Evolutionary conservation across 2,329 filamentous ascomycete species (phyloP).

Genomic region (Dissoconium aciculare): DNA sequence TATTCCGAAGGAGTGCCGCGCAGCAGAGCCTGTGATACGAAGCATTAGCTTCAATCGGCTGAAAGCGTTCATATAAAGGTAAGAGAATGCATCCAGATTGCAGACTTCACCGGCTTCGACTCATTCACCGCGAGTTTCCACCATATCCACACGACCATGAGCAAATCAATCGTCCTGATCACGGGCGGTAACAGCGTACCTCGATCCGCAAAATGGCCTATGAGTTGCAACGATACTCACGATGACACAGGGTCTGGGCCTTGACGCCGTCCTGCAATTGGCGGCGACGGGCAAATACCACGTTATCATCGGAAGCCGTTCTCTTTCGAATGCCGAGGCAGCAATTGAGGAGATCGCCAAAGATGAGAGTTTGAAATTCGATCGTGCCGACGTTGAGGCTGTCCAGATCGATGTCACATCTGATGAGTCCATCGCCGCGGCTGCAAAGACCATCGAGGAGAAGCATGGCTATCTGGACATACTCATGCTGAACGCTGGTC

Average conservation of each 20-base stretch:
- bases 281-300: constrained; percentile 27
- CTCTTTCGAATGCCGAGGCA: constrained; percentile 21
- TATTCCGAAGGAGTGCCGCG: too few relatives aligned
- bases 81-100: too few relatives aligned
- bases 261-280: constrained; percentile 28
- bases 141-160: too few relatives aligned
- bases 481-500: constrained; percentile 25
- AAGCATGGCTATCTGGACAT: constrained; percentile 22
- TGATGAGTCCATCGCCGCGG: constrained; percentile 28
- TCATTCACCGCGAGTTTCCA: too few relatives aligned
- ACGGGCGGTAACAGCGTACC: too few relatives aligned
- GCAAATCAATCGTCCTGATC: too few relatives aligned
- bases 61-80: too few relatives aligned
- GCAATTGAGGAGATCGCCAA: constrained; percentile 22
- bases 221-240: too few relatives aligned
- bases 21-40: too few relatives aligned
- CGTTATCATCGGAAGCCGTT: constrained; percentile 28
- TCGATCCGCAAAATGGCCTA: too few relatives aligned
- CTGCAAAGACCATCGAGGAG: constrained; percentile 20
- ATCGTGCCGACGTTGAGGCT: constrained; percentile 23
- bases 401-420: constrained; percentile 31
- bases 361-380: constrained; percentile 16
- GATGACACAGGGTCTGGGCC: constrained; percentile 32
- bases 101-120: too few relatives aligned
- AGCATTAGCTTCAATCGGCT: too few relatives aligned